Percentiles rank a stretch among this genome's conserved stretches.
phyloP scores from a whole-genome alignment of 768 basidiomycete species.

The Lanmaoa rubissima region DNA sequence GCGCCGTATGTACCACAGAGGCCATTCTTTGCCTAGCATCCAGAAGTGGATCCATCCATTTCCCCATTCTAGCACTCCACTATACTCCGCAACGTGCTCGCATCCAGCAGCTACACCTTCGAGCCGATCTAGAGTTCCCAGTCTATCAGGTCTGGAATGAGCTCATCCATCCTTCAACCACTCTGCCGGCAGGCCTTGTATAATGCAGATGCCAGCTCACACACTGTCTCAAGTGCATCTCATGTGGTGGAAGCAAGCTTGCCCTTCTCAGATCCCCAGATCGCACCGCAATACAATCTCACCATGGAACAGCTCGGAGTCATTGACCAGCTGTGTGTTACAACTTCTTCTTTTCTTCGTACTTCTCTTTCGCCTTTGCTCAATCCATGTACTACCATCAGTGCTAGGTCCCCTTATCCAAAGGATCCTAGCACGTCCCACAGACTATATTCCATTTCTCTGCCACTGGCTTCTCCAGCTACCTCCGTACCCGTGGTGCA shows the following conservation, averaged over 20 bases:
- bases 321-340: conserved; percentile 13
- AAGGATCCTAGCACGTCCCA: too few relatives aligned
- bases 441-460: too few relatives aligned
- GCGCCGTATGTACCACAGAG: neutral
- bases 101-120: neutral
- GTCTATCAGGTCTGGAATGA: neutral
- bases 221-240: neutral
- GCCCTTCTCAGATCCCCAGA: neutral
- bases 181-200: conserved; percentile 1
- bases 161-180: conserved; percentile 1
- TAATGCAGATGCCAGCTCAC: neutral
- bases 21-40: neutral
- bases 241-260: neutral
- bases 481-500: too few relatives aligned
- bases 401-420: too few relatives aligned
- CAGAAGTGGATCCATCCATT: neutral
- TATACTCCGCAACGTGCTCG: conserved; percentile 15
- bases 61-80: conserved; percentile 7
- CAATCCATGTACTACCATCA: too few relatives aligned
- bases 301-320: conserved; percentile 14
- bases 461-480: too few relatives aligned
- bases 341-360: too few relatives aligned
- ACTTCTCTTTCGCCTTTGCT: too few relatives aligned
- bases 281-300: conserved; percentile 1
- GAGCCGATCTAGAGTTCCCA: neutral